Base-by-base conservation (phyloP, 768 basidiomycete species). In the Rhodotorula taiwanensis region DNA sequence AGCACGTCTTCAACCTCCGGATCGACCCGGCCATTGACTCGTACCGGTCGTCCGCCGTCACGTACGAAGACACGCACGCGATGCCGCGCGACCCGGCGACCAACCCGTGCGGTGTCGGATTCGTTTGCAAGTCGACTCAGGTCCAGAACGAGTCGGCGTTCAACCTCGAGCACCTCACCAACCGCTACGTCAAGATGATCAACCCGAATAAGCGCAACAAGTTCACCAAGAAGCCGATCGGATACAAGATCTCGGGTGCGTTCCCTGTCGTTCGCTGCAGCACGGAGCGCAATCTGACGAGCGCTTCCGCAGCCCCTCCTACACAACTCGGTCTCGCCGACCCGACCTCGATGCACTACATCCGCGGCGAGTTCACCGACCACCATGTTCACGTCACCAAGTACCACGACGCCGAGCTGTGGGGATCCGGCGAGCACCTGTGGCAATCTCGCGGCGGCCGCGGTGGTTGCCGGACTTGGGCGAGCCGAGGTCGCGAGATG, bases 321-420 rank as follows among this genome's bases (percentile, higher is more conserved):
- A 71, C 71, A 4, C 74, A 73, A 57, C 64, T 75, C 31, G 54
- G 66, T 18, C 63, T 75, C 39, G 66, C 70, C 25, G 60, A 72
- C 33, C 43, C 43, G 11, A 11, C 43, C 11, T 63, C 67, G 16
- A 50, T 63, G 45, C 56, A 61, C 34, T 43, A 42, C 34, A 41
- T 50, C 30, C 67, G 74, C 34, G 73, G 72, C 18, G 71, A 70
- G 33, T 75, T 74, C 49, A 70, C 62, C 30, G 57, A 65, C 44
- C 65, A 74, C 52, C 70, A 71, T 45, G 36, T 74, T 33, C 70
- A 59, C 56, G 72, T 72, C 30, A 73, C 72, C 21, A 62, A 59
- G 30, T 59, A 75, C 56, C 14, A 42, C 21, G 73, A 75, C 34
- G 55, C 54, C 36, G 74, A 75, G 64, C 64, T 75, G 2, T 75